Base-by-base conservation (phyloP, 345 rosid species). In the Luvunga scandens region DNA sequence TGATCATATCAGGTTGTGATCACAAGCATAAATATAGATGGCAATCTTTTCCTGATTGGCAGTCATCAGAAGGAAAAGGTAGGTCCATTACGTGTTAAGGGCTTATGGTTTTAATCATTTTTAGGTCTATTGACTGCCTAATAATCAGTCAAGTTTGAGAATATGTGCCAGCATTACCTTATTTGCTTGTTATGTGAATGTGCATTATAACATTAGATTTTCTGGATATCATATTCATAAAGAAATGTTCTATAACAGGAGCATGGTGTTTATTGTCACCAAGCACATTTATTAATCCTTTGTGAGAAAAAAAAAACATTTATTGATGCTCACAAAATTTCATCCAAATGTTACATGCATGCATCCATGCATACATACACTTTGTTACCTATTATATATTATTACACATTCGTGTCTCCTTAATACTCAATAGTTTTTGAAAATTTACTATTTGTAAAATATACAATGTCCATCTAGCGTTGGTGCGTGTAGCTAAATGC, bases 1-100 rank as follows among this genome's bases (percentile, higher is more conserved):
- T 68, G 45, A 77, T 83, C 38, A 12, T 85, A 55, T 84, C 91
- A 96, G 99, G 98, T 96, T 82, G 95, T 96, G 81, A 90, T 96
- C 75, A 96, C 99, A 79, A 92, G 99, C 91, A 94, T 96, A 67
- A 90, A 83, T 71, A 84, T 94, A 72, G 86, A 91, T 48, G 98
- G 93, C 61, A 84, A 80, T 87, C 92, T 96, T 83, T 87, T 89
- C 57, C 92, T 96, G 76, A 89, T 96, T 76, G 99, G 99, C 80
- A 96, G 99, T 82, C 89, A 96, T 85, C 90, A 88, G 81, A 96
- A 94, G 88, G 91, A 87, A 74, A 96, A 94, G 92, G 99, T 96
- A 27, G 57, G 83, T 63, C 31, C 71, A 21, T 24, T 30, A 18
- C 21, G 56, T 38, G 19, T 77, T 22, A 34, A 9, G 39, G 71